Conservation (phyloP, 2,329 filamentous ascomycete species). For the Pseudogymnoascus sp. region DNA sequence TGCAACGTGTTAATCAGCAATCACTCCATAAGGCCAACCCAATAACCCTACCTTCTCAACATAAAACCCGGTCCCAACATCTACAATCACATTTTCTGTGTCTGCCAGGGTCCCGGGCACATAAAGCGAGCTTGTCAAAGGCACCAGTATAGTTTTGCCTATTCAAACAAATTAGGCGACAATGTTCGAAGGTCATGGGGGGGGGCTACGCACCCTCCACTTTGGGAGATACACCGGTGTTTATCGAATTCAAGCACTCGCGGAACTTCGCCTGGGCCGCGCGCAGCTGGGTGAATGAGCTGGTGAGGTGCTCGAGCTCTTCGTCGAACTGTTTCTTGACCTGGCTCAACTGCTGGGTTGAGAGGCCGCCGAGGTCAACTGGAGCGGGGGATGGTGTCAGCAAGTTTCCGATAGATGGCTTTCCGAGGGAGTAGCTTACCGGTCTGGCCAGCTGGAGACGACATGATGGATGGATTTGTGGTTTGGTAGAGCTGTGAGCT, state of each 20-base stretch:
- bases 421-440: neutral
- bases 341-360: constrained; percentile 73
- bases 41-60: constrained; percentile 66
- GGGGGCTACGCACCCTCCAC: constrained; percentile 32
- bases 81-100: constrained; percentile 72
- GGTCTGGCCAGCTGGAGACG: constrained; percentile 6
- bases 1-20: constrained; percentile 19
- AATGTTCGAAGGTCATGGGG: neutral
- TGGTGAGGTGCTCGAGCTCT: constrained; percentile 88
- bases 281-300: constrained; percentile 81
- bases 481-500: neutral
- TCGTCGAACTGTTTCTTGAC: constrained; percentile 95
- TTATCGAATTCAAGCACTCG: constrained; percentile 76
- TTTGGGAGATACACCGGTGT: constrained; percentile 41
- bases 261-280: constrained; percentile 85
- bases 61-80: constrained; percentile 89
- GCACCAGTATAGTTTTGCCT: constrained; percentile 67
- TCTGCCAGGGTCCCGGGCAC: constrained; percentile 73
- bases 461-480: constrained; percentile 9
- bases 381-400: neutral
- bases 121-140: constrained; percentile 88
- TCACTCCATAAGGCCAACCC: neutral
- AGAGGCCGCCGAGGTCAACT: constrained; percentile 69
- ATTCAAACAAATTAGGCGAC: neutral
- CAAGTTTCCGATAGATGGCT: neutral